These are phyloP conservation scores for Pseudogymnoascus pannorum DNA, from an alignment of 2,329 filamentous ascomycete species.

Conservation along the genomic window DNA sequence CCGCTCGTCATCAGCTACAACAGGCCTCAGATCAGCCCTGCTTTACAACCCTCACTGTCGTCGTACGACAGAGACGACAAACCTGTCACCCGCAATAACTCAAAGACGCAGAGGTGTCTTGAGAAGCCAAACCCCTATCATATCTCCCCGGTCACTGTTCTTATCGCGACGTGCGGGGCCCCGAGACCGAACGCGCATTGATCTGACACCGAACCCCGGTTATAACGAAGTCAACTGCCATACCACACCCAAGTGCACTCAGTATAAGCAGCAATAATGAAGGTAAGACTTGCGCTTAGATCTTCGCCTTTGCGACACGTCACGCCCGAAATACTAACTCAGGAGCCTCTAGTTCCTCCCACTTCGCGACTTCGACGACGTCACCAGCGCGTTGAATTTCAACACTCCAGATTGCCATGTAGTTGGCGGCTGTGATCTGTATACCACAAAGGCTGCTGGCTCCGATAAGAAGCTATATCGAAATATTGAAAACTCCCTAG, in stretches of 20 bases:
- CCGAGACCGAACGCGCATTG: neutral
- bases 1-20: constrained; percentile 35
- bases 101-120: neutral
- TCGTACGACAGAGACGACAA: constrained; percentile 17
- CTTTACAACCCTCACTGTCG: constrained; percentile 7
- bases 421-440: constrained; percentile 88
- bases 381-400: constrained; percentile 91
- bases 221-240: neutral
- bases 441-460: constrained; percentile 93
- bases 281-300: constrained; percentile 26
- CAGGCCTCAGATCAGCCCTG: constrained; percentile 25
- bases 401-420: constrained; percentile 89
- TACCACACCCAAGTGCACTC: constrained; percentile 15
- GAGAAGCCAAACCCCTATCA: neutral
- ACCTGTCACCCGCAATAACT: constrained; percentile 8
- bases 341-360: constrained; percentile 70
- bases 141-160: neutral
- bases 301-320: constrained; percentile 12
- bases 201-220: neutral
- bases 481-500: constrained; percentile 84
- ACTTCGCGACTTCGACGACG: constrained; percentile 81
- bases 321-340: neutral
- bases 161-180: neutral
- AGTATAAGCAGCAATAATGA: constrained; percentile 19
- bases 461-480: constrained; percentile 97